Evolutionary conservation across 2,329 filamentous ascomycete species (phyloP), one percentile per base, ranked within the genome.

Genomic region (Pseudophaeomoniella oleicola): DNA sequence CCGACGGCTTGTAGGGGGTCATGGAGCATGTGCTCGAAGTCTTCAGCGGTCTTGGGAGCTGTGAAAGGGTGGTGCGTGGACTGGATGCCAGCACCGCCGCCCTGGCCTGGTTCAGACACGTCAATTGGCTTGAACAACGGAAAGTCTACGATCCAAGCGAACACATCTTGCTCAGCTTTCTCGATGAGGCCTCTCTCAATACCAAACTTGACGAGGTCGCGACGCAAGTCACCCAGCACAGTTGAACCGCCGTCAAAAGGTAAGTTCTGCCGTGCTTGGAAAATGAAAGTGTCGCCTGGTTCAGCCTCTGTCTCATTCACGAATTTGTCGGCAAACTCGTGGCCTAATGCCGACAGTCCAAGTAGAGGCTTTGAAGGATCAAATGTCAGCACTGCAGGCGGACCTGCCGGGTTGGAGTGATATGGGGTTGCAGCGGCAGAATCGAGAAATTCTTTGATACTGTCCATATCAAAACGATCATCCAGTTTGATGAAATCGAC

Each of bases 41-140:
- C 87, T 3, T 64, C 62, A 0, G 69, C 57, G 0, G 74, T 74
- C 22, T 82, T 74, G 0, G 90, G 90, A 0, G 90, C 83, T 0
- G 90, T 98, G 59, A 98, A 98, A 0, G 90, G 90, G 54, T 98
- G 90, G 52, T 98, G 90, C 0, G 87, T 94, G 1, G 88, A 78
- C 6, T 79, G 75, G 49, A 96, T 76, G 3, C 87, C 86, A 1
- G 86, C 75, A 1, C 66, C 57, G 13, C 86, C 86, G 37, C 83
- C 85, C 59, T 96, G 87, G 2, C 85, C 85, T 0, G 82, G 81
- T 33, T 81, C 63, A 10, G 70, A 64, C 36, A 69, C 75, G 36
- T 70, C 71, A 6, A 62, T 61, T 0, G 79, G 83, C 1, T 85
- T 86, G 62, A 98, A 98, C 49, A 98, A 75, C 10, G 90, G 90